Evolutionary conservation across 345 rosid species (phyloP), one percentile per base, ranked within the genome.

Genomic region (Ricinus communis): DNA sequence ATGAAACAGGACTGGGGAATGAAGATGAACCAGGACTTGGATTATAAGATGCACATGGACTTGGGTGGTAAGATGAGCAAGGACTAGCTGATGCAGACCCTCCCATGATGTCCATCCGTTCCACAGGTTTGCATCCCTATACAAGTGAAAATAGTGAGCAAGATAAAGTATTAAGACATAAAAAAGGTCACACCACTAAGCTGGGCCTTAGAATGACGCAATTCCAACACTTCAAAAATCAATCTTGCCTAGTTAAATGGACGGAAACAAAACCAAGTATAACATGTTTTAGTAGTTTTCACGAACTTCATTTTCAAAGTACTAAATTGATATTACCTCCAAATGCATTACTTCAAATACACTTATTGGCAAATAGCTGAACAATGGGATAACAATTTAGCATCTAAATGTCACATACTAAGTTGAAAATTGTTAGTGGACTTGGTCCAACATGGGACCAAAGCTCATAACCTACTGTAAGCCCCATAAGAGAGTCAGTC

Each of bases 121-220:
- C 98, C 63, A 78, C 75, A n/a, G 98, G 98, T 81, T 83, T 93
- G 86, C 87, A 85, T 59, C 98, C 99, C 99, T 96, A 81, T 43
- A 70, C 47, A 65, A 56, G 79, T 22, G 33, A 60, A 66, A 45
- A 58, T 21, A 49, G 65, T 15, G 27, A 62, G 30, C 18, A 27
- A 36, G 43, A 52, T 18, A 61, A 41, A 66, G 2, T 33, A 33
- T 6, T n/a, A n/a, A n/a, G n/a, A 38, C 43, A 38, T 38, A 4
- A 4, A 38, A 38, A 43, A 43, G 38, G 2, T 33, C 38, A 33
- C 38, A 33, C 38, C 38, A 33, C 38, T 33, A 33, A 33, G 38
- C 38, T 30, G 13, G 18, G 13, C n/a, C 1, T 16, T 45, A 27
- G 13, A 25, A 53, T 22, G 13, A 52, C 36, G 33, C 12, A 24